Percentiles rank a stretch among this genome's conserved stretches.
Conservation (phyloP, 108 stramenopile species). For the Fragilaria crotonensis region DNA sequence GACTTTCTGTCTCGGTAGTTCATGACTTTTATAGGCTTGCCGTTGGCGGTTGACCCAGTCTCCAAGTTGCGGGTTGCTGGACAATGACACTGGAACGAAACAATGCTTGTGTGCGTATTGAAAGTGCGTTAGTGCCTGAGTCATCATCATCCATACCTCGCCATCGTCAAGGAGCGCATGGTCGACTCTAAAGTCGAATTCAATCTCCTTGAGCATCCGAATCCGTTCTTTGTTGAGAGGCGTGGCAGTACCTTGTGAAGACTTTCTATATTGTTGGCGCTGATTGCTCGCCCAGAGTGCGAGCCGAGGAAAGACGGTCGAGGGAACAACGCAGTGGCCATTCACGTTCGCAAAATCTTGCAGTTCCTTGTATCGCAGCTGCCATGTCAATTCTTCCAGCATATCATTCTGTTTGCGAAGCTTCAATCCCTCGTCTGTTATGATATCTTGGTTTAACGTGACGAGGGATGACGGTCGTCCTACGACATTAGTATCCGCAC, state of each 20-base stretch:
- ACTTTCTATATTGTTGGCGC: neutral
- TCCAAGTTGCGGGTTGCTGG: neutral
- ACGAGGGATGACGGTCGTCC: neutral
- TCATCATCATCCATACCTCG: neutral
- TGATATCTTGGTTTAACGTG: neutral
- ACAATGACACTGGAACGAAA: neutral
- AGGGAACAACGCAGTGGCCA: neutral
- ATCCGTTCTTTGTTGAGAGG: neutral
- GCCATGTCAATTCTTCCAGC: constrained; percentile 1
- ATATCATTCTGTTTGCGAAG: neutral
- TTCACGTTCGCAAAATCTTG: neutral
- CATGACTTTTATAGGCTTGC: neutral
- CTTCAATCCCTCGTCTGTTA: neutral
- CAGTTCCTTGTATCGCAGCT: neutral
- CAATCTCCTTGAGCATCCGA: neutral
- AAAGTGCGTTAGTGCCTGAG: neutral
- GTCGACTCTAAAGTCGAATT: neutral
- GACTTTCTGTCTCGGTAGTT: neutral
- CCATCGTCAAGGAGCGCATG: neutral
- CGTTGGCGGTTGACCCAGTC: neutral
- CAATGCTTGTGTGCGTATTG: neutral
- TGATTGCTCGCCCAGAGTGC: constrained; percentile 3
- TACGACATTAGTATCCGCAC: neutral
- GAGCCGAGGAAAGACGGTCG: neutral
- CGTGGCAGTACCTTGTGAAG: neutral